Percentiles rank a stretch among this genome's conserved stretches.
Evolutionary conservation across 176 grass and related monocot species (phyloP).

Genomic region (Raddia guianensis): DNA sequence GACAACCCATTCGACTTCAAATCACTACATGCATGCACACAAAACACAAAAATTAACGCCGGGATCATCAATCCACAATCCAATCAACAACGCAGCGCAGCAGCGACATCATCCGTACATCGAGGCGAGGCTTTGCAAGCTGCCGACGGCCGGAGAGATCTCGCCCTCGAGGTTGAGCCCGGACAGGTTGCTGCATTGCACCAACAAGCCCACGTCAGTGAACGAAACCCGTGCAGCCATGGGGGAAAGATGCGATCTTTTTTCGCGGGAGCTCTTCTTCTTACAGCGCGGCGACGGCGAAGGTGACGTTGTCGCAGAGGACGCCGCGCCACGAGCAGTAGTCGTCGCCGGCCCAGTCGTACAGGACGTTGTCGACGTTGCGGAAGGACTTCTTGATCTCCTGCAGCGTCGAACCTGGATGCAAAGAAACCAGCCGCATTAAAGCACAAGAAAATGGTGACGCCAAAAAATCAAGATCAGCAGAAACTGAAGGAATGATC

Average conservation of each 20-base stretch:
- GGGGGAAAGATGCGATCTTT: not conserved
- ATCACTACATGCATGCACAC: conserved; percentile 47
- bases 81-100: not conserved
- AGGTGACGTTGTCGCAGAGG: conserved; percentile 89
- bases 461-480: not conserved
- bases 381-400: conserved; percentile 97
- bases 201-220: conserved; percentile 14
- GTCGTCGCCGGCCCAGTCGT: conserved; percentile 75
- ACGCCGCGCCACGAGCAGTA: conserved; percentile 95
- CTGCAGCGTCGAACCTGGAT: conserved; percentile 73
- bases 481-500: not conserved
- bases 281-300: conserved; percentile 90
- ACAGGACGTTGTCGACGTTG: conserved; percentile 90
- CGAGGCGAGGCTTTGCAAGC: conserved; percentile 66
- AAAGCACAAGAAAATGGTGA: not conserved
- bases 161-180: conserved; percentile 87
- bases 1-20: conserved; percentile 78
- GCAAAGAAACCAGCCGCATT: conserved; percentile 9
- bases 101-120: conserved; percentile 49
- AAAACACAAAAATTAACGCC: not conserved
- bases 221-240: not conserved
- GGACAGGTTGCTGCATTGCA: conserved; percentile 80
- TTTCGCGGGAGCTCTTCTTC: conserved; percentile 23
- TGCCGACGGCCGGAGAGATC: conserved; percentile 86
- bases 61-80: conserved; percentile 3